These are phyloP conservation scores for Prunus persica DNA, from an alignment of 306 rosid genomes.

Conservation along the genomic window Prunus_persica_NCBIv2 NC_034009.1:23301001-23301500, in stretches of 20 bases:
- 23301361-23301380: too few relatives aligned
- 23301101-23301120: constrained; percentile 37
- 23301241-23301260: background rate
- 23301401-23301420: too few relatives aligned
- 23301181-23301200: background rate
- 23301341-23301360: too few relatives aligned
- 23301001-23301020: constrained; percentile 28
- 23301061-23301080: background rate
- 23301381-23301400: too few relatives aligned
- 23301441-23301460: background rate
- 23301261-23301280: constrained; percentile 44
- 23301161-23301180: constrained; percentile 32
- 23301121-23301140: constrained; percentile 30
- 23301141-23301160: constrained; percentile 36
- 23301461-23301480: constrained; percentile 31
- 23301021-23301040: background rate
- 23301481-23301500: constrained; percentile 28
- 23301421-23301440: too few relatives aligned
- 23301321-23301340: too few relatives aligned
- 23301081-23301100: constrained; percentile 18
- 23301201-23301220: background rate
- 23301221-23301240: constrained; percentile 20
- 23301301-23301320: background rate
- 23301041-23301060: background rate
- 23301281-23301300: background rate